Evolutionary conservation across 495 filamentous ascomycete species (phyloP).

Genomic region (Bacidia rubella): DNA sequence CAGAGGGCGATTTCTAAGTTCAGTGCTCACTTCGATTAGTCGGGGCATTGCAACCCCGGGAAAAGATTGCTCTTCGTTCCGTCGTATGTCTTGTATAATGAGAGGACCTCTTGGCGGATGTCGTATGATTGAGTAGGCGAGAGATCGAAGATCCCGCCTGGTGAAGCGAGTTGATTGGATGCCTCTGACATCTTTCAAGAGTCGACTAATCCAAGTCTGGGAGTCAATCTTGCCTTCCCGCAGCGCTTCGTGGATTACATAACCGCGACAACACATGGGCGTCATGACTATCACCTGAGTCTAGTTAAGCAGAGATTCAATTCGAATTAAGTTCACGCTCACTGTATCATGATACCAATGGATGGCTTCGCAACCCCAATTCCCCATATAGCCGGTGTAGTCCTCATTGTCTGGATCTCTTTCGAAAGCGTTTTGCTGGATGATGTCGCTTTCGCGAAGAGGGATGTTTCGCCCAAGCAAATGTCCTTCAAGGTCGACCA

Average conservation of each 20-base stretch:
- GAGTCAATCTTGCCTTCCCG: neutral
- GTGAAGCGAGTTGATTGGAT: neutral
- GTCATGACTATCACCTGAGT: neutral
- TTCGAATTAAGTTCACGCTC: neutral
- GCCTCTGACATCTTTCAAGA: neutral
- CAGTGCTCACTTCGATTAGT: too few species aligned
- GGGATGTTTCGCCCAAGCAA: neutral
- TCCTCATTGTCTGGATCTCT: slow-evolving; percentile 25
- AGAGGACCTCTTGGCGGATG: too few species aligned
- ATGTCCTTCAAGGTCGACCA: slow-evolving; percentile 2
- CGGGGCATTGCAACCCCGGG: too few species aligned
- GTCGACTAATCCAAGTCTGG: neutral
- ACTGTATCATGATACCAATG: slow-evolving; percentile 23
- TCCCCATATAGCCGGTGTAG: slow-evolving; percentile 27
- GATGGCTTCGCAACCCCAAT: slow-evolving; percentile 20
- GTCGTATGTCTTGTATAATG: too few species aligned
- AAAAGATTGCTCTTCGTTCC: too few species aligned
- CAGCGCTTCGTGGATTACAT: neutral
- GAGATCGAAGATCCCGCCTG: neutral
- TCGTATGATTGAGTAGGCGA: neutral
- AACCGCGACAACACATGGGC: neutral
- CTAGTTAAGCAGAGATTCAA: neutral
- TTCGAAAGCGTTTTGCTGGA: slow-evolving; percentile 11
- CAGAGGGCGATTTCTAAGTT: too few species aligned
- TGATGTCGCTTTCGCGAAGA: slow-evolving; percentile 1